Evolutionary conservation across 83 land plant species (phyloP), one percentile per base, ranked within the genome.

Genomic region (Picea abies): DNA sequence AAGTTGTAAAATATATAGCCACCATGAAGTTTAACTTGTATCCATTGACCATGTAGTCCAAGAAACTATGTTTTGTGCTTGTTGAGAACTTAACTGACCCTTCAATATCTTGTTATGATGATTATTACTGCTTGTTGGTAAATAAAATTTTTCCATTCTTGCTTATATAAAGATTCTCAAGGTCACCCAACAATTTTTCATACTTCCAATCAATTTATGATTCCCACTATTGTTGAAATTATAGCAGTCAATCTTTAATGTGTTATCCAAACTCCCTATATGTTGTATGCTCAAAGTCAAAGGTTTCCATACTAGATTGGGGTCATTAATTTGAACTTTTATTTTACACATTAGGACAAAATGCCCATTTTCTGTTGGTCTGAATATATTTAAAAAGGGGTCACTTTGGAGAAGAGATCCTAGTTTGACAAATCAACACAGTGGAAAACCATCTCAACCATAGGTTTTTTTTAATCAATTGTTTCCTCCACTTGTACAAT

Each of bases 31-130:
- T 95, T 62, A 96, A 82, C 77, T 96, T 92, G 86, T 84, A 96
- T 2, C 99, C 99, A 49, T 83, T 89, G 37, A 89, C 72, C 47
- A 96, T 84, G 82, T 96, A 96, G 90, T 96, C 99, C 84, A 96
- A 78, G 82, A 96, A 95, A 35, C 87, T 92, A 32, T 83, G 79
- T 73, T 83, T 66, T 37, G 85, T 64, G 44, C 81, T 82, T 65
- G 92, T 84, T 22, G 65, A 68, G 64, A 88, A 95, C 52, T 82
- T 83, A 96, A 47, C 82, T 83, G 87, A 65, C 96, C 89, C n/a
- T n/a, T n/a, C n/a, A n/a, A n/a, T n/a, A n/a, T n/a, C n/a, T n/a
- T n/a, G n/a, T n/a, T n/a, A n/a, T 75, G 93, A 89, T 71, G 89
- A 60, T 49, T 84, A 81, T 89, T 88, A 88, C 73, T 86, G 77